Evolutionary conservation across 441 rosid genomes (phyloP), one percentile per base, ranked within the genome.

Genomic region (Pelargonium fulgidum): DNA sequence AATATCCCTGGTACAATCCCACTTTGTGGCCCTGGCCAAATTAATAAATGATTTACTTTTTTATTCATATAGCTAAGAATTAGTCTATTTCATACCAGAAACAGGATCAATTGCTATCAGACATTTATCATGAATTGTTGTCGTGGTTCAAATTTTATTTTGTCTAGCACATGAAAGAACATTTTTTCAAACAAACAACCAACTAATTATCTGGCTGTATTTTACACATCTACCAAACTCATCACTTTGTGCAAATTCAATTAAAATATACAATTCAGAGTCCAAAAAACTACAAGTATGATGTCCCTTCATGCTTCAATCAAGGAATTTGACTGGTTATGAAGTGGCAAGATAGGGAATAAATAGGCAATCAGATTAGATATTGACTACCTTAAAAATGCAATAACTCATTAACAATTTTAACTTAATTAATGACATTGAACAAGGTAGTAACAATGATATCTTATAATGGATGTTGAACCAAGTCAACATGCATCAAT

Each of bases 331-430:
- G 17, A 44, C 14, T 29, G 47, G 68, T 14, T 29, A 63, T 19
- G 47, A 58, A 45, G 66, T 58, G 65, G 65, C 59, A 68, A 24
- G 56, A 42, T 36, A 56, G 12, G 20, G 58, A 52, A 52, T 52
- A 52, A 52, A 52, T 52, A 52, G 20, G 58, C 58, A 50, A n/a
- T 52, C 17, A 14, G 20, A 13, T 52, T 52, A 52, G 58, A 52
- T n/a, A 22, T 45, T 69, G 33, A 44, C 54, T 33, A 33, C 7
- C 39, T 5, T 33, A 33, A 33, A 29, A 33, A 33, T 33, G 39
- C 7, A 33, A 33, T 33, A 33, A 33, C 39, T 33, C 39, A 33
- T 33, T 33, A 33, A 1, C 3, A n/a, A 59, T 64, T 36, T 4
- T 39, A 11, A 64, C 16, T 13, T 64, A 33, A 64, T 39, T 10